Base-by-base conservation (phyloP, 179 eudicot genomes). In the Silene noctiflora region DNA sequence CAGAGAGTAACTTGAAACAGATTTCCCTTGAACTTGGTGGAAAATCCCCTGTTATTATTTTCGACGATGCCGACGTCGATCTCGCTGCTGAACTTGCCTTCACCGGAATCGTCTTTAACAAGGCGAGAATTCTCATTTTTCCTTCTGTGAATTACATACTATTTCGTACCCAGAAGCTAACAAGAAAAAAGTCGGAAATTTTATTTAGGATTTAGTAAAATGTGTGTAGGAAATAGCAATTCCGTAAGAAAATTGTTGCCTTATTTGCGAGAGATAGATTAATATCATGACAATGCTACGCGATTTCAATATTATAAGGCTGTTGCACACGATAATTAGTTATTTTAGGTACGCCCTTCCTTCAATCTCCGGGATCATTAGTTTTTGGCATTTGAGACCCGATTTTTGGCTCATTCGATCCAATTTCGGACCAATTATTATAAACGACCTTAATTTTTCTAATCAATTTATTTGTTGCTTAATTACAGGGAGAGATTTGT, bases 1-100 rank as follows among this genome's bases (percentile, higher is more conserved):
- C 91, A 0, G 68, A 65, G 0, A 90, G 95, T 76, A 90, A 90
- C 75, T 75, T 90, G 25, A 90, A 90, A 72, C 72, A 77, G 0
- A 89, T 90, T 1, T 81, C 95, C 7, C 89, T 90, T 58, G 92
- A 90, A 71, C 62, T 90, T 1, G 95, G 95, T 51, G 95, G 95
- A 20, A 90, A 90, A 72, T 88, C 89, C 19, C 95, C 95, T 67
- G 77, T 90, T 14, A 68, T 90, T 35, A 86, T 90, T 29, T 90
- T 90, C 14, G 88, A 90, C 8, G 95, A 90, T 74, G 92, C 92
- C 7, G 90, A 90, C 80, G 67, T 84, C 44, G 91, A 88, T 1
- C 80, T 67, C 4, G 95, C 95, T 2, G 83, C 89, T 1, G 79
- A 82, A 16, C 85, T 89, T 11, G 91, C 92, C 20, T 83, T 90